Evolutionary conservation across 176 grass and related monocot genomes (phyloP).

Genomic region (barley (Hordeum vulgare)): MorexV3_pseudomolecules_assembly NC_058520.1:549381430-549381929

Average conservation of each 20-base stretch:
- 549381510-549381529: conserved; percentile 61
- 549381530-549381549: conserved; percentile 25
- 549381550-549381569: neutral
- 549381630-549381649: neutral
- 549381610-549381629: neutral
- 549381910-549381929: conserved; percentile 68
- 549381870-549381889: conserved; percentile 45
- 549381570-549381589: too few species aligned
- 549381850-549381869: neutral
- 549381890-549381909: conserved; percentile 51
- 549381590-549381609: neutral
- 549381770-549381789: conserved; percentile 33
- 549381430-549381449: conserved; percentile 69
- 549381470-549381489: conserved; percentile 53
- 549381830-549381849: neutral
- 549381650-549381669: conserved; percentile 73
- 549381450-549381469: conserved; percentile 68
- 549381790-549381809: neutral
- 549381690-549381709: conserved; percentile 43
- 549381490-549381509: conserved; percentile 58
- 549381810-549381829: neutral
- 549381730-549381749: conserved; percentile 65
- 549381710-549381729: conserved; percentile 55
- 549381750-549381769: conserved; percentile 57
- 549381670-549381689: conserved; percentile 62